Evolutionary conservation across 1,284 basidiomycete genomes (phyloP).

Genomic region (Moesziomyces sp.): DNA sequence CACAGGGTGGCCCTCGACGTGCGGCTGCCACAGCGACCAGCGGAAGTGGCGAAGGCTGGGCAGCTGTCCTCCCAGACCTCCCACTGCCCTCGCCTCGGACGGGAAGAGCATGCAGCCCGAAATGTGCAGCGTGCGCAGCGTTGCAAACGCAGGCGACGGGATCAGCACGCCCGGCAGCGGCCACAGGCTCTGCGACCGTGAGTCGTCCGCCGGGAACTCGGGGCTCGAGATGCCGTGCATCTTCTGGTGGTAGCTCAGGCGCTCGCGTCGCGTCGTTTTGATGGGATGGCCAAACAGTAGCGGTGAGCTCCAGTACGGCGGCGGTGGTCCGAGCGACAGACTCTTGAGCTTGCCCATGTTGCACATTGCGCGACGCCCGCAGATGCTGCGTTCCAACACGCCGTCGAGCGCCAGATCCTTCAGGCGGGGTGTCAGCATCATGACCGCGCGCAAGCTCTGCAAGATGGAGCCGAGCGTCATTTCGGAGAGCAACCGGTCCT

Average conservation of each 20-base stretch:
- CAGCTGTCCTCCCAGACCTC: conserved; percentile 46
- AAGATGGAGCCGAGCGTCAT: conserved; percentile 49
- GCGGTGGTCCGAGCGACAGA: conserved; percentile 53
- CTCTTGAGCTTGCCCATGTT: conserved; percentile 51
- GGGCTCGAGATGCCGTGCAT: conserved; percentile 27
- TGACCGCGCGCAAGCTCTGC: conserved; percentile 39
- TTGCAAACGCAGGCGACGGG: conserved; percentile 40
- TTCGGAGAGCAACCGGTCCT: conserved; percentile 45
- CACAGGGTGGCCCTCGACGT: conserved; percentile 49
- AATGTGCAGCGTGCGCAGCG: conserved; percentile 49
- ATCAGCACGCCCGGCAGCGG: conserved; percentile 44
- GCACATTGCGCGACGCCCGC: conserved; percentile 47
- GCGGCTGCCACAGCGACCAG: conserved; percentile 54
- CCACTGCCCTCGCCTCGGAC: conserved; percentile 45
- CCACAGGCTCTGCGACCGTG: conserved; percentile 40
- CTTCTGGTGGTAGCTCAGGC: conserved; percentile 39
- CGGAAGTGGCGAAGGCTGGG: conserved; percentile 49
- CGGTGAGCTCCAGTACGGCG: conserved; percentile 56
- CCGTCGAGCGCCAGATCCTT: conserved; percentile 51
- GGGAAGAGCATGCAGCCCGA: conserved; percentile 58
- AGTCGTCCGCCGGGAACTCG: conserved; percentile 26
- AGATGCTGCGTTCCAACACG: conserved; percentile 46
- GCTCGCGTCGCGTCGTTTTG: conserved; percentile 40
- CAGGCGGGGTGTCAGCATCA: conserved; percentile 46
- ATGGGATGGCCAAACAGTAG: conserved; percentile 48